These are phyloP conservation scores for Fomitopsis pulvina DNA, from an alignment of 768 basidiomycete genomes.

Conservation along the genomic window DNA sequence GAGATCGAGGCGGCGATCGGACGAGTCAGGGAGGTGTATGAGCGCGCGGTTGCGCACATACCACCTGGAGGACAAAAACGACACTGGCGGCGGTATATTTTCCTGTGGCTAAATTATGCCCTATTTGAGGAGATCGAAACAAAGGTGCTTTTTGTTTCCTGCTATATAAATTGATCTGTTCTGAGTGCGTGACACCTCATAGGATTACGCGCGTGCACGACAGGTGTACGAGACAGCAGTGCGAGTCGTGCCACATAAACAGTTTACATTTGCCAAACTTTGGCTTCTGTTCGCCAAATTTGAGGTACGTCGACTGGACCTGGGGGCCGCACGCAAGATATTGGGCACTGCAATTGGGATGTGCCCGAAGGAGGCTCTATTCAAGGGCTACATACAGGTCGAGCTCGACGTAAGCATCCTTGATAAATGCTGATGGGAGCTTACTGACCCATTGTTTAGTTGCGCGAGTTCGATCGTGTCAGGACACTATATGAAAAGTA, in stretches of 20 bases:
- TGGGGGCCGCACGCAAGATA: slow-evolving; percentile 81
- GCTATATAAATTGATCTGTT: not conserved
- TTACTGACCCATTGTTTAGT: slow-evolving; percentile 32
- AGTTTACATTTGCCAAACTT: slow-evolving; percentile 95
- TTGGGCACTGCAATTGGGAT: slow-evolving; percentile 89
- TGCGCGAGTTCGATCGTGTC: slow-evolving; percentile 94
- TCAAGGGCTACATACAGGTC: slow-evolving; percentile 93
- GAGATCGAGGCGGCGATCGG: slow-evolving; percentile 56
- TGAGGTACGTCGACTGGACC: slow-evolving; percentile 77
- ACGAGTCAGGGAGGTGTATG: slow-evolving; percentile 89
- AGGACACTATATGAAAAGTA: slow-evolving; percentile 91
- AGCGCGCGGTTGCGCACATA: slow-evolving; percentile 91
- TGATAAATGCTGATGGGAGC: not conserved
- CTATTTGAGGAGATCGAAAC: slow-evolving; percentile 95
- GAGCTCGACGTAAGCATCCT: slow-evolving; percentile 68
- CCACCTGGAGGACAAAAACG: slow-evolving; percentile 93
- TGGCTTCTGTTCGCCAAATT: slow-evolving; percentile 93
- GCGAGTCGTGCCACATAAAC: slow-evolving; percentile 88
- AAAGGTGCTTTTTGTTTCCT: slow-evolving; percentile 43
- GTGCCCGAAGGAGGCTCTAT: slow-evolving; percentile 92
- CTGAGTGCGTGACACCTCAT: not conserved
- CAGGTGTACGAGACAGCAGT: slow-evolving; percentile 92
- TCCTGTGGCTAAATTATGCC: slow-evolving; percentile 93
- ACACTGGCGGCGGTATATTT: slow-evolving; percentile 86
- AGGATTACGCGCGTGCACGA: slow-evolving; percentile 82